A percentile compares a stretch with the other conserved stretches of the same genome.
These are phyloP conservation scores for Jatropha multifida DNA, from an alignment of 441 rosid genomes.

Conservation along the genomic window DNA sequence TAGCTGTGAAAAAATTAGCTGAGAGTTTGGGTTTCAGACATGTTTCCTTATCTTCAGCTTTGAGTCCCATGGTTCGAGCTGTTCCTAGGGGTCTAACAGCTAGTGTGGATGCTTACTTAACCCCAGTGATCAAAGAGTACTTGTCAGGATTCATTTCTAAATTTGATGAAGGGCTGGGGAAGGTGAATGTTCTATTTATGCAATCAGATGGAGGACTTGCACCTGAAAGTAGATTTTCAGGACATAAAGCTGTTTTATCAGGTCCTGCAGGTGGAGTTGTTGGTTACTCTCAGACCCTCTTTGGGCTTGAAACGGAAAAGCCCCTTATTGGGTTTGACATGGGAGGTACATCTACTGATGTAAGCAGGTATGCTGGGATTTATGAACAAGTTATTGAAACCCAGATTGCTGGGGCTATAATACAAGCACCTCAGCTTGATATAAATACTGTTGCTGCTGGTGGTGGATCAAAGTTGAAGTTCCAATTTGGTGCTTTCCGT, in stretches of 20 bases:
- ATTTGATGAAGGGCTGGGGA: slow-evolving; percentile 73
- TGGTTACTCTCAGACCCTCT: slow-evolving; percentile 94
- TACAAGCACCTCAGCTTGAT: slow-evolving; percentile 98
- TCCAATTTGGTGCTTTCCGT: slow-evolving; percentile 85
- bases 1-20: slow-evolving; percentile 75
- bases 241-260: slow-evolving; percentile 93
- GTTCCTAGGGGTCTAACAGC: slow-evolving; percentile 97
- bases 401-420: slow-evolving; percentile 90
- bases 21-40: slow-evolving; percentile 76
- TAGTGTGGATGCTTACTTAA: slow-evolving; percentile 91
- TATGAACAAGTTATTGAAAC: slow-evolving; percentile 94
- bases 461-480: slow-evolving; percentile 92
- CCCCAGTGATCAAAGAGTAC: slow-evolving; percentile 89
- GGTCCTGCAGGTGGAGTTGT: slow-evolving; percentile 99
- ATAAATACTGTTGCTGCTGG: slow-evolving; percentile 98
- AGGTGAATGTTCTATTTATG: slow-evolving; percentile 89
- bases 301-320: slow-evolving; percentile 84
- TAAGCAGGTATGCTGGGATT: slow-evolving; percentile 93
- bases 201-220: slow-evolving; percentile 99
- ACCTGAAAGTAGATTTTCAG: slow-evolving; percentile 86
- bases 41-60: slow-evolving; percentile 82
- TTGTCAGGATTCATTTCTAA: slow-evolving; percentile 83
- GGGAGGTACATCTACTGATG: slow-evolving; percentile 99
- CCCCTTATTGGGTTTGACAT: slow-evolving; percentile 96
- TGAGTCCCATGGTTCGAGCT: slow-evolving; percentile 96